These are phyloP conservation scores for Microstroma glucosiphilum DNA, from an alignment of 1,284 basidiomycete genomes.

Conservation along the genomic window DNA sequence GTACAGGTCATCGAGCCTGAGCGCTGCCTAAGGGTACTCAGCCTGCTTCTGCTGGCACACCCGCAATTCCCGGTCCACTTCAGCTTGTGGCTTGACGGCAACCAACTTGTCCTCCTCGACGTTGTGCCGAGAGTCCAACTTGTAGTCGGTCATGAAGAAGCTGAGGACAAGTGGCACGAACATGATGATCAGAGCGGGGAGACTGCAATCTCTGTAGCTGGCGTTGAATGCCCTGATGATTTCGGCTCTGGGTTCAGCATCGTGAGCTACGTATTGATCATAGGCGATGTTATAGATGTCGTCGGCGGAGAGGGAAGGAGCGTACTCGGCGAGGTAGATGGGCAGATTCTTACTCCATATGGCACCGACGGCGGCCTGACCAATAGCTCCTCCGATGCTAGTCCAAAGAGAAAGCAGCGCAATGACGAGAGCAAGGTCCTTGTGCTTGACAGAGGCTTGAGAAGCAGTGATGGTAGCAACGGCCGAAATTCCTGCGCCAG, in stretches of 20 bases:
- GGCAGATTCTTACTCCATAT: constrained; percentile 43
- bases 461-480: constrained; percentile 50
- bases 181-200: constrained; percentile 17
- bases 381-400: constrained; percentile 51
- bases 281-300: neutral
- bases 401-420: constrained; percentile 52
- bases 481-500: constrained; percentile 40
- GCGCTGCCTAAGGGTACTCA: too few relatives aligned
- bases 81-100: too few relatives aligned
- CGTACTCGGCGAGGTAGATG: neutral
- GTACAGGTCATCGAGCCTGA: too few relatives aligned
- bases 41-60: too few relatives aligned
- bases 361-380: constrained; percentile 45
- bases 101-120: constrained; percentile 20
- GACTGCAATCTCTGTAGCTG: constrained; percentile 8
- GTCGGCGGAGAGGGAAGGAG: neutral
- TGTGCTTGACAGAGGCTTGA: constrained; percentile 51
- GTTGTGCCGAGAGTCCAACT: constrained; percentile 54
- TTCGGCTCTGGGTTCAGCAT: constrained; percentile 47
- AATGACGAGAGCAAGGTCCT: constrained; percentile 51
- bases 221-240: constrained; percentile 17
- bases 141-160: constrained; percentile 50
- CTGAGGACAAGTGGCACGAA: constrained; percentile 51
- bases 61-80: too few relatives aligned
- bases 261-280: neutral